Evolutionary conservation across 2,329 filamentous ascomycete species (phyloP).

Genomic region (Paecilomyces variotii): DNA sequence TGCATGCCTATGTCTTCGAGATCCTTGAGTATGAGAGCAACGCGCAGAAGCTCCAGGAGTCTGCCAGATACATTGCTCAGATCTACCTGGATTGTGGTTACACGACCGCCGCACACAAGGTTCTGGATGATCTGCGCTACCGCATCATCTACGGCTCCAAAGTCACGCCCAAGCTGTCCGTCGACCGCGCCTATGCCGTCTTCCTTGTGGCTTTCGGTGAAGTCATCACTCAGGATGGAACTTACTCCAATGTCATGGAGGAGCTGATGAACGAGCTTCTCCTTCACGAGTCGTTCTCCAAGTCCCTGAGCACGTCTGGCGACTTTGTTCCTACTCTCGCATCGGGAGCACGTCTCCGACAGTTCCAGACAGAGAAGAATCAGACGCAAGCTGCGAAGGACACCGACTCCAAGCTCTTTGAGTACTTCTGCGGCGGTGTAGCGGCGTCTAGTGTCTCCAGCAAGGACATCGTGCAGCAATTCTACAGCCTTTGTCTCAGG

Average conservation of each 20-base stretch:
- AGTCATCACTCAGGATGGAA: constrained; percentile 28
- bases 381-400: constrained; percentile 19
- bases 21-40: constrained; percentile 34
- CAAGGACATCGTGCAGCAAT: constrained; percentile 22
- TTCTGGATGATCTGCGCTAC: constrained; percentile 42
- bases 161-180: constrained; percentile 17
- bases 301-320: constrained; percentile 20
- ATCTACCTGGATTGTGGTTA: constrained; percentile 40
- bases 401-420: constrained; percentile 26
- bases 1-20: constrained; percentile 36
- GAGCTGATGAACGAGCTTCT: constrained; percentile 37
- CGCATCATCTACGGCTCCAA: constrained; percentile 42
- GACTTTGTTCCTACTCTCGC: constrained; percentile 26
- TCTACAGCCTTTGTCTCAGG: constrained; percentile 25
- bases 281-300: constrained; percentile 33
- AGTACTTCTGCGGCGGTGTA: constrained; percentile 28
- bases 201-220: constrained; percentile 41
- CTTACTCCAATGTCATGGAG: constrained; percentile 34
- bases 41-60: constrained; percentile 38
- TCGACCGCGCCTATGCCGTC: constrained; percentile 32
- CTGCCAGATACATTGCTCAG: constrained; percentile 39
- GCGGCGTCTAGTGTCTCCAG: constrained; percentile 18
- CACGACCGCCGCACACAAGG: constrained; percentile 30
- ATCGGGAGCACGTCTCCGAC: constrained; percentile 21
- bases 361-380: constrained; percentile 23